phyloP scores from a whole-genome alignment of 805 yeast species.

The Danielozyma ontarioensis region DNA sequence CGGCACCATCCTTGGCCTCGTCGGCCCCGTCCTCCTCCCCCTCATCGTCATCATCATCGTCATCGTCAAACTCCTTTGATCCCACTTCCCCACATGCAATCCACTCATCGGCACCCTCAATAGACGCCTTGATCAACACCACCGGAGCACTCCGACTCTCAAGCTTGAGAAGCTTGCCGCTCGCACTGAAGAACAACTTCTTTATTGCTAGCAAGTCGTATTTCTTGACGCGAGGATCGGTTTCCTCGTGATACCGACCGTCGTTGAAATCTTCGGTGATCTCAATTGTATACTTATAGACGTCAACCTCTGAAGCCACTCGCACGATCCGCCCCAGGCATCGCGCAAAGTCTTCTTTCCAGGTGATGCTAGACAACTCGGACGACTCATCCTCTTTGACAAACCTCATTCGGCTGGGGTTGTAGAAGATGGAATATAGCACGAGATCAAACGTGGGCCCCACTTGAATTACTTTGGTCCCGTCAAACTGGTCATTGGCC shows the following conservation, averaged over 20 bases:
- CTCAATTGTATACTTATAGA: constrained; percentile 40
- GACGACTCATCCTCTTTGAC: constrained; percentile 14
- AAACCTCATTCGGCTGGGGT: constrained; percentile 39
- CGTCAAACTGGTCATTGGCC: constrained; percentile 26
- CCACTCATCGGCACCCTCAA: constrained; percentile 35
- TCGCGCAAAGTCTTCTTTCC: constrained; percentile 71
- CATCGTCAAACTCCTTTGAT: constrained; percentile 17
- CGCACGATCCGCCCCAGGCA: constrained; percentile 39
- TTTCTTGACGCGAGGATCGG: constrained; percentile 26
- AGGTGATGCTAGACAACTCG: constrained; percentile 43
- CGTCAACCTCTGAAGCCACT: constrained; percentile 6
- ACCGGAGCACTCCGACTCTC: constrained; percentile 65
- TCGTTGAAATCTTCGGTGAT: constrained; percentile 61
- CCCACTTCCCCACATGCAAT: constrained; percentile 43
- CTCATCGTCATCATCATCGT: constrained; percentile 16
- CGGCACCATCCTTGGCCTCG: constrained; percentile 23
- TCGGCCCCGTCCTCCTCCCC: constrained; percentile 2
- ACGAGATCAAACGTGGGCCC: constrained; percentile 60
- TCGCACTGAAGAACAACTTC: constrained; percentile 61
- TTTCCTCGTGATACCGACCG: constrained; percentile 65
- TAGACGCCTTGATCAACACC: constrained; percentile 48
- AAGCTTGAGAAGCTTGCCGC: constrained; percentile 58
- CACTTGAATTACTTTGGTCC: constrained; percentile 23
- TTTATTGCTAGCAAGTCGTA: constrained; percentile 39
- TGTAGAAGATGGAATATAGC: constrained; percentile 58